A percentile compares a stretch with the other conserved stretches of the same genome.
Conservation (phyloP, 495 filamentous ascomycete species). For the Lophiotrema nucula region DNA sequence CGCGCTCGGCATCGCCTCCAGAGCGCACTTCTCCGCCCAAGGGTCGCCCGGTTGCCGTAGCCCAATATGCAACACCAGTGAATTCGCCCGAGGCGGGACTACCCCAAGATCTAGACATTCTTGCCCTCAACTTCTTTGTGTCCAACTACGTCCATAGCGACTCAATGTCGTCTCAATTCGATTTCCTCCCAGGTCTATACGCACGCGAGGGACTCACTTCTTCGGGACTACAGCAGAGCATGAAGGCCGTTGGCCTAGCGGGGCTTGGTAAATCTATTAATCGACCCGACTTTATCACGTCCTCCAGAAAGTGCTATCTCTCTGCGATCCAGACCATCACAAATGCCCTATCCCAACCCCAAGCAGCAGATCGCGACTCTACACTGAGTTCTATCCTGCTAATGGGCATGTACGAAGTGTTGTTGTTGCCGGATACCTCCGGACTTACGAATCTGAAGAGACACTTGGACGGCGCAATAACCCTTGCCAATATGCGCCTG, state of each 20-base stretch:
- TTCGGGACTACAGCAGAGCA: constrained; percentile 4
- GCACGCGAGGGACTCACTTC: not conserved
- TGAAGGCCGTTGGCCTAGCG: constrained; percentile 23
- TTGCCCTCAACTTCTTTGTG: constrained; percentile 26
- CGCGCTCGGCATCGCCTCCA: no score
- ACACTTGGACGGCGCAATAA: constrained; percentile 23
- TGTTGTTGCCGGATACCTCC: not conserved
- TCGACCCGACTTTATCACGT: not conserved
- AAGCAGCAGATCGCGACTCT: constrained; percentile 6
- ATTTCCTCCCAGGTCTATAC: constrained; percentile 21
- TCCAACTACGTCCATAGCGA: constrained; percentile 14
- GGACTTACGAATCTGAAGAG: constrained; percentile 19
- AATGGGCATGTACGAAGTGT: constrained; percentile 20
- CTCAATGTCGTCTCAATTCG: constrained; percentile 7
- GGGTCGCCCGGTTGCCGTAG: not conserved
- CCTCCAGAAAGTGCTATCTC: constrained; percentile 11
- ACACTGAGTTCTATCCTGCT: constrained; percentile 23
- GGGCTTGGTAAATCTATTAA: constrained; percentile 6
- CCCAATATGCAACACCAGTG: not conserved
- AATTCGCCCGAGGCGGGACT: not conserved
- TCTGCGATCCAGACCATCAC: constrained; percentile 19
- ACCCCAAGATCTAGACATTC: constrained; percentile 10
- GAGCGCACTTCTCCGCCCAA: no score
- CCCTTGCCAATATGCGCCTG: constrained; percentile 7
- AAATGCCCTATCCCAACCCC: not conserved